A percentile compares a stretch with the other conserved stretches of the same genome.
These are phyloP conservation scores for Lepidium campestre DNA, from an alignment of 441 rosid genomes.

Conservation along the genomic window DNA sequence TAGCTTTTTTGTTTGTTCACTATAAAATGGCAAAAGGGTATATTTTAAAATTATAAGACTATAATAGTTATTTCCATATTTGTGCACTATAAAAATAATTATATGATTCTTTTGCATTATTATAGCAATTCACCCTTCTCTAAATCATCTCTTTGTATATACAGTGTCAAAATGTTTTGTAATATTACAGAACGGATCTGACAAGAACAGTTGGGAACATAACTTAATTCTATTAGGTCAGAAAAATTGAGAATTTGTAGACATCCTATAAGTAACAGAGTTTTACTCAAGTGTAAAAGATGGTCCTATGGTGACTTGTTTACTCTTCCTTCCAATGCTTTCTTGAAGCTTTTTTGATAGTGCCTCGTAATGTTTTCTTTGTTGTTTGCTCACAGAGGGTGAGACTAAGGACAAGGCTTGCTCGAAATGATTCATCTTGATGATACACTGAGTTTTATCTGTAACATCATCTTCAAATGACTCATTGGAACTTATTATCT, in stretches of 20 bases:
- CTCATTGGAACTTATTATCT: constrained; percentile 25
- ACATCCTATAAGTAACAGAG: background rate
- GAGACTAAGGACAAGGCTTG: constrained; percentile 47
- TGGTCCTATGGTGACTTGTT: constrained; percentile 3
- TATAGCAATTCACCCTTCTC: too few species aligned
- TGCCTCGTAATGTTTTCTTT: constrained; percentile 41
- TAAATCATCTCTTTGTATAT: constrained; percentile 3
- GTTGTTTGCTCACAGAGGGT: constrained; percentile 63
- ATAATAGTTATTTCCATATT: too few species aligned
- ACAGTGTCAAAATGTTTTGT: background rate
- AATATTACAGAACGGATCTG: background rate
- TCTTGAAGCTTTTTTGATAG: constrained; percentile 41
- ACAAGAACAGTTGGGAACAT: constrained; percentile 1
- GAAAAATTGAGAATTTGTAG: background rate
- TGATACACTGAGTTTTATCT: constrained; percentile 26
- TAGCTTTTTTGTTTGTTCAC: too few species aligned
- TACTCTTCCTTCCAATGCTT: constrained; percentile 24
- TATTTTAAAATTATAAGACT: too few species aligned
- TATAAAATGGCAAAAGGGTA: too few species aligned
- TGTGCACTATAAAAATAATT: too few species aligned
- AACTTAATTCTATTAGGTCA: constrained; percentile 2
- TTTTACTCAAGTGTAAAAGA: background rate
- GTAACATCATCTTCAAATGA: background rate
- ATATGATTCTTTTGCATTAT: too few species aligned
- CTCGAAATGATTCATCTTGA: constrained; percentile 58